phyloP scores from a whole-genome alignment of 2,329 filamentous ascomycete species.

The Paecilomyces sp. region DNA sequence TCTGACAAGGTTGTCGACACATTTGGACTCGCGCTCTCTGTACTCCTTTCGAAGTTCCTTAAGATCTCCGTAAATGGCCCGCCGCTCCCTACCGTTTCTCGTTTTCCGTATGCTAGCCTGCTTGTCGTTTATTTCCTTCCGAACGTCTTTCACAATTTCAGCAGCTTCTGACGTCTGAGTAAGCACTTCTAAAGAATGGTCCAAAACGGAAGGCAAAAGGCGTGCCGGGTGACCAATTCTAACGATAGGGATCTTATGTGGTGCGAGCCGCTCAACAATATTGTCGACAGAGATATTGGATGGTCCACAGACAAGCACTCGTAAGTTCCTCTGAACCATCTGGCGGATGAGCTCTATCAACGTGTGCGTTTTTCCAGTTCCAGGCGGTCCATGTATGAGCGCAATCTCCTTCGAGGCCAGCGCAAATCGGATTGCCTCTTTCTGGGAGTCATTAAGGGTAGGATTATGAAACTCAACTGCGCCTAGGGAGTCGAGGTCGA shows the following conservation, averaged over 20 bases:
- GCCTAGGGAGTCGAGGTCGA: slow-evolving; percentile 39
- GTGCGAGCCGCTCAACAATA: slow-evolving; percentile 83
- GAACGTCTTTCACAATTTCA: slow-evolving; percentile 80
- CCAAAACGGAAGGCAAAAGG: slow-evolving; percentile 77
- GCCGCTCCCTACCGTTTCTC: slow-evolving; percentile 68
- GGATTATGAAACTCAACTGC: slow-evolving; percentile 49
- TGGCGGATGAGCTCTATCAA: slow-evolving; percentile 94
- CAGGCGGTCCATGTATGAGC: slow-evolving; percentile 89
- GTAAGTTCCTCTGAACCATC: slow-evolving; percentile 63
- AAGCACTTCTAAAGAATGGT: slow-evolving; percentile 84
- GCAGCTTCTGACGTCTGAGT: slow-evolving; percentile 87
- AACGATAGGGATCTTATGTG: slow-evolving; percentile 78
- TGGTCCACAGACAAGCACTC: slow-evolving; percentile 88
- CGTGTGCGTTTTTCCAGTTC: slow-evolving; percentile 95
- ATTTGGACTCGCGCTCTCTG: slow-evolving; percentile 73
- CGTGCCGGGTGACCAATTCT: slow-evolving; percentile 89
- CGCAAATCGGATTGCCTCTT: slow-evolving; percentile 68
- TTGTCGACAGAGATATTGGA: slow-evolving; percentile 98
- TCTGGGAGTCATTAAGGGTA: slow-evolving; percentile 54
- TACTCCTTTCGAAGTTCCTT: slow-evolving; percentile 84
- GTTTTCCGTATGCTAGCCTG: slow-evolving; percentile 85
- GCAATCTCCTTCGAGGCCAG: slow-evolving; percentile 74
- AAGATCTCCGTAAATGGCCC: slow-evolving; percentile 75
- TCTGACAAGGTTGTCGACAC: slow-evolving; percentile 66
- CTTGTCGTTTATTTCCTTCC: slow-evolving; percentile 87